Evolutionary conservation across 2,329 filamentous ascomycete species (phyloP).

Genomic region (Ascochyta rabiei): DNA sequence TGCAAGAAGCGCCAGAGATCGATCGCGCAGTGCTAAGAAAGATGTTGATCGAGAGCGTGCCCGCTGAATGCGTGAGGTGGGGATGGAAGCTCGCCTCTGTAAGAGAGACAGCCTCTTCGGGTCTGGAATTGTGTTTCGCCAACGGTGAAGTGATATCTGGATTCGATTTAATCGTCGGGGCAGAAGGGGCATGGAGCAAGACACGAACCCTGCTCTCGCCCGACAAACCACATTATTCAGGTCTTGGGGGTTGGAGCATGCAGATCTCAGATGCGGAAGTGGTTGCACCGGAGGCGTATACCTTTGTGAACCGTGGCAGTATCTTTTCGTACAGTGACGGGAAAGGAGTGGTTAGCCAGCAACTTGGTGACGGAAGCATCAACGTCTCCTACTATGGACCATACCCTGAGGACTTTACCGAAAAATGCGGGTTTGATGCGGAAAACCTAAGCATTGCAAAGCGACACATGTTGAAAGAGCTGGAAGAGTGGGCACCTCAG

Average conservation of each 20-base stretch:
- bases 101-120: constrained; percentile 13
- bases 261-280: constrained; percentile 35
- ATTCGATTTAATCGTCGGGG: constrained; percentile 53
- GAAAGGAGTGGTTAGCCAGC: constrained; percentile 37
- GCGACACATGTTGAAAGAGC: constrained; percentile 26
- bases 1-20: constrained; percentile 35
- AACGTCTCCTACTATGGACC: constrained; percentile 31
- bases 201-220: constrained; percentile 41
- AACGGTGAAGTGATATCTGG: constrained; percentile 33
- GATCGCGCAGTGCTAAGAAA: constrained; percentile 30
- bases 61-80: constrained; percentile 32
- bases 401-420: constrained; percentile 32
- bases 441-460: constrained; percentile 26
- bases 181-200: constrained; percentile 53
- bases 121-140: constrained; percentile 34
- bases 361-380: constrained; percentile 43
- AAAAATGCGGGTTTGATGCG: constrained; percentile 26
- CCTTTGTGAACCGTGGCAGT: constrained; percentile 44
- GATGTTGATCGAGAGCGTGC: constrained; percentile 32
- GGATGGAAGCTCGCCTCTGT: constrained; percentile 27
- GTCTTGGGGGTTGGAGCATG: constrained; percentile 43
- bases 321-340: constrained; percentile 40
- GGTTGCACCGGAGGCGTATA: constrained; percentile 35
- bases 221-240: constrained; percentile 45
- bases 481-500: constrained; percentile 40